Evolutionary conservation across 2,329 filamentous ascomycete species (phyloP), one percentile per base, ranked within the genome.

Genomic region (Verticillium klebahnii): DNA sequence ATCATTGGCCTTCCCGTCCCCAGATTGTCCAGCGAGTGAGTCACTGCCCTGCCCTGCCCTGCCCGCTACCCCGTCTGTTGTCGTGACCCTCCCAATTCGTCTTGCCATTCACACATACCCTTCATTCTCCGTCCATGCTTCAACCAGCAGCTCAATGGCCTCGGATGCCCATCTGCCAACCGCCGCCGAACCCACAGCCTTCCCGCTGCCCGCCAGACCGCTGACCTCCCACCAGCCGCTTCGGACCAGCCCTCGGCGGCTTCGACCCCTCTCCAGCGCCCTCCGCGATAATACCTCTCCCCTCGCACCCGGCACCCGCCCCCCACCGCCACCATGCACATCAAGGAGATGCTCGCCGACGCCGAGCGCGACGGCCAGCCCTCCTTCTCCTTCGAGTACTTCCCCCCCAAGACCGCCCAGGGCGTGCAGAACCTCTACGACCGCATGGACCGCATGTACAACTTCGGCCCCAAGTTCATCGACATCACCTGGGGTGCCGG

Each of bases 351-450:
- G 83, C 85, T 99, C 71, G 82, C 86, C 69, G 90, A 94, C 70
- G 89, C 93, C 77, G 87, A 93, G 78, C 85, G 85, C 79, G 87
- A 89, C 71, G 87, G 88, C 74, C 86, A 90, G 71, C 90, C 93
- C 62, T 95, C 93, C 73, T 97, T 97, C 83, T 99, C 95, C 63
- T 99, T 99, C 81, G 95, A 99, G 77, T 99, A 97, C 83, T 99
- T 99, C 79, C 95, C 95, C 59, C 95, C 95, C 45, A 99, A 99
- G 82, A 99, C 95, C 8, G 90, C 92, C 12, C 92, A 95, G 79
- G 95, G 95, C 83, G 94, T 99, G 14, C 95, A 99, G 80, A 99
- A 99, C 76, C 88, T 99, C 62, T 99, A 99, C 83, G 95, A 99
- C 70, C 92, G 95, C 69, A 98, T 99, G 91, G 95, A 99, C 78